Evolutionary conservation across 2,329 filamentous ascomycete species (phyloP), one percentile per base, ranked within the genome.

Genomic region (Fusarium denticulatum): DNA sequence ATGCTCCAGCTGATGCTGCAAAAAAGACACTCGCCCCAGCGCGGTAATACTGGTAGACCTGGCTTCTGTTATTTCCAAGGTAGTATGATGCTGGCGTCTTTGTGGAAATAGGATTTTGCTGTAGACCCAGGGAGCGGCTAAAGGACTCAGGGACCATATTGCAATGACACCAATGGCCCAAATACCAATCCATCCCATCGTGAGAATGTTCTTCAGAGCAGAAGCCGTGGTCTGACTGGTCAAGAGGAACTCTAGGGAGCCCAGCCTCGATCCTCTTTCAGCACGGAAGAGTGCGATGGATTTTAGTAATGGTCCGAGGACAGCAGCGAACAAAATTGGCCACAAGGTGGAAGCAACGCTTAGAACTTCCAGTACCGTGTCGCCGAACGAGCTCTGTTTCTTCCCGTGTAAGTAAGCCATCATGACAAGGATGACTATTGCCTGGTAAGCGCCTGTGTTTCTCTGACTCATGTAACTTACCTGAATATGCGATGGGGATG

Each of bases 301-400:
- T 6, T 60, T 73, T 0, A 72, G 56, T 3, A 66, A 16, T 14
- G 69, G 71, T 0, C 58, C 71, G 0, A 72, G 28, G 2, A 67
- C 53, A 3, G 69, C 60, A 0, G 69, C 65, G 8, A 72, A 72
- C 0, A 60, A 16, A 8, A 73, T 72, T 6, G 65, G 71, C 65
- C 65, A 72, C 1, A 73, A 9, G 0, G 65, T 72, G 0, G 65
- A 69, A 6, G 65, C 56, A 3, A 73, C 16, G 7, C 49, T 59
- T 0, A 69, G 10, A 1, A 52, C 7, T 4, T 73, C 71, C 0
- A 59, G 37, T 7, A 66, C n/a, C 1, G 24, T 37, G 4, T 73
- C 45, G 0, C 70, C 69, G 3, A 69, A 63, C 0, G 15, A 3
- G 0, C 24, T 69, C 9, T 69, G 32, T 0, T 36, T 43, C 22